Evolutionary conservation across 140 eudicot species (phyloP), one percentile per base, ranked within the genome.

Genomic region (Flaveria floridana): DNA sequence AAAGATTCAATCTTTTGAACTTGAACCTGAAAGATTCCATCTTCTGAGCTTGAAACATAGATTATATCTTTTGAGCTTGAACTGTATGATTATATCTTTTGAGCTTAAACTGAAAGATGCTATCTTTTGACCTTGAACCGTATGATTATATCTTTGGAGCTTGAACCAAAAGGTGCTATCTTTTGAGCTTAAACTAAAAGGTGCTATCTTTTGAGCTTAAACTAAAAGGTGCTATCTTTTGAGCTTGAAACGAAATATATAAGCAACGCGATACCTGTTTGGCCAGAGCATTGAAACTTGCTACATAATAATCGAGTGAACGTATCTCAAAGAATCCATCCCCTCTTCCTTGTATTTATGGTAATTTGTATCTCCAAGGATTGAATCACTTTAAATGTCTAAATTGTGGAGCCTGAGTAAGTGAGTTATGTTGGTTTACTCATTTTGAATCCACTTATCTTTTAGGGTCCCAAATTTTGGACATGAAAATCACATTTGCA

Each of bases 401-500:
- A 34, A 5, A 34, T 34, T 34, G 16, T 68, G n/a, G 14, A 44
- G 20, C 15, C 2, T 7, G 57, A 34, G 21, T 50, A 50, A 70
- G 18, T 26, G 18, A 61, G 2, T 26, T 61, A 26, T 12, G 37
- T 13, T 61, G 19, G 42, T 61, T 61, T 25, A 26, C 67, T 61
- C 9, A 26, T 23, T 28, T 26, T 25, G 44, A 25, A 13, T 14
- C 44, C 20, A 26, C 30, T 25, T 61, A 4, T 26, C 19, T 61
- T 10, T 61, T 34, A 7, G 64, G 64, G 30, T 18, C 21, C 63
- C 2, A 4, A 23, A 5, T 47, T 47, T 61, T 20, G 77, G 67
- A 63, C 67, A 78, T 71, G 78, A 39, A 23, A 72, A 65, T 44
- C 78, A 71, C 69, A 23, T 42, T 79, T 74, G 67, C 73, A 65